A percentile compares a stretch with the other conserved stretches of the same genome.
These are phyloP conservation scores for Lepidium aucheri DNA, from an alignment of 345 rosid species.

Conservation along the genomic window DNA sequence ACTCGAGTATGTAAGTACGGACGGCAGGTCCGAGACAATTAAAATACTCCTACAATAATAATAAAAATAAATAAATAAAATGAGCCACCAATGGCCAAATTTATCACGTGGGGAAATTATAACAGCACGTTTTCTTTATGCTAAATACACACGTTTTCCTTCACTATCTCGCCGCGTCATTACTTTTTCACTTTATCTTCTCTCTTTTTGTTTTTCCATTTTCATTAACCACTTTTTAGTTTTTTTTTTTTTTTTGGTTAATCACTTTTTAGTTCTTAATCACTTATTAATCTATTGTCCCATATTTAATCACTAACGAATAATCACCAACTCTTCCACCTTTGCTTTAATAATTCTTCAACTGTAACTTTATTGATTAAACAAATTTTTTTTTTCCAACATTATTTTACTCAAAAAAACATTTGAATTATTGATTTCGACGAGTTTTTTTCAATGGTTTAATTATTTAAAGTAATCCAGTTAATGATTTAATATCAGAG, in stretches of 20 bases:
- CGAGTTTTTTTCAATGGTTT: too few species aligned
- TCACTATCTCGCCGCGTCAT: neutral
- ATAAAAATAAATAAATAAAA: neutral
- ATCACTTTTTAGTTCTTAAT: too few species aligned
- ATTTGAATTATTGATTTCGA: too few species aligned
- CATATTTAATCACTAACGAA: neutral
- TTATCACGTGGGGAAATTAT: neutral
- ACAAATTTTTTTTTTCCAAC: too few species aligned
- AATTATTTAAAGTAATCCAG: too few species aligned
- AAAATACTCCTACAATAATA: neutral
- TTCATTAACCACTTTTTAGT: neutral
- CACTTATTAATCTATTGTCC: too few species aligned
- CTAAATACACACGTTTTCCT: neutral
- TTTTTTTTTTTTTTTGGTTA: too few species aligned
- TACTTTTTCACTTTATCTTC: slow-evolving; percentile 12
- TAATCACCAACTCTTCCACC: slow-evolving; percentile 5
- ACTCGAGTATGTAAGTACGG: neutral
- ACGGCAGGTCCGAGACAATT: neutral
- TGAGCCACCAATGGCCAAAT: slow-evolving; percentile 9
- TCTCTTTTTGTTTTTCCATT: neutral
- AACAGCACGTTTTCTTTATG: slow-evolving; percentile 16
- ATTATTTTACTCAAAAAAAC: too few species aligned
- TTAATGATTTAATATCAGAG: too few species aligned
- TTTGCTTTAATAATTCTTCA: neutral
- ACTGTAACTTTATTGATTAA: neutral